Percentiles rank a stretch among this genome's conserved stretches.
Evolutionary conservation across 192 early-diverging fungal genomes (phyloP).

Genomic region (Coemansia sp.): DNA sequence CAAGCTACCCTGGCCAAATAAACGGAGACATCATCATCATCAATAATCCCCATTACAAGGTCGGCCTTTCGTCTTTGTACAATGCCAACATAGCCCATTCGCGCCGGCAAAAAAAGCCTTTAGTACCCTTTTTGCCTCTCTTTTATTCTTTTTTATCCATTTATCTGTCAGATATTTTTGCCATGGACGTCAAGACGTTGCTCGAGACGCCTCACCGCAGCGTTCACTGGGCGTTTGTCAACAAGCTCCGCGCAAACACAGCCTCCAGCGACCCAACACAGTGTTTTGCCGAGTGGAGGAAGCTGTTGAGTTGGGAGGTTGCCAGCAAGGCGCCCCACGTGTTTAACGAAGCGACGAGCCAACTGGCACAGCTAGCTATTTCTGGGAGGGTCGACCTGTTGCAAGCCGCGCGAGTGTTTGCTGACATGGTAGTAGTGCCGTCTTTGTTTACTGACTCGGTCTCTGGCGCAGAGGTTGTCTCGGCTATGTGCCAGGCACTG

Average conservation of each 20-base stretch:
- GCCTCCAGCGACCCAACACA: neutral
- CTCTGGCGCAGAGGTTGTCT: constrained; percentile 1
- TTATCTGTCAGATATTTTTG: neutral
- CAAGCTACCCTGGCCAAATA: too few relatives aligned
- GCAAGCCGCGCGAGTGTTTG: constrained; percentile 10
- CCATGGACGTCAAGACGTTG: constrained; percentile 20
- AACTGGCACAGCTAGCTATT: constrained; percentile 7
- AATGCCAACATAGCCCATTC: neutral
- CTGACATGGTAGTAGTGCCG: constrained; percentile 19
- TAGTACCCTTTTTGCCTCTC: neutral
- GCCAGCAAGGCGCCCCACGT: constrained; percentile 26
- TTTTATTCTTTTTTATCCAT: neutral
- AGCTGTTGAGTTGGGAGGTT: constrained; percentile 23
- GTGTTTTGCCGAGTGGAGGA: constrained; percentile 19
- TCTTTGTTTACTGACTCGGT: neutral
- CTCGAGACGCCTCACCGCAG: constrained; percentile 33
- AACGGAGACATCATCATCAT: neutral
- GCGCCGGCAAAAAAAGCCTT: neutral
- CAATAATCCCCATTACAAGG: neutral
- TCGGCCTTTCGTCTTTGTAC: neutral
- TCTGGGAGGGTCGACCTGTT: constrained; percentile 14
- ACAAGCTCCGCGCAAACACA: constrained; percentile 15
- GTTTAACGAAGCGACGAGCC: constrained; percentile 13
- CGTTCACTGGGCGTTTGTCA: constrained; percentile 34
- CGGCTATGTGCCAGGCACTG: constrained; percentile 10